Conservation (phyloP, 441 rosid species). For the Populus trichocarpa region DNA sequence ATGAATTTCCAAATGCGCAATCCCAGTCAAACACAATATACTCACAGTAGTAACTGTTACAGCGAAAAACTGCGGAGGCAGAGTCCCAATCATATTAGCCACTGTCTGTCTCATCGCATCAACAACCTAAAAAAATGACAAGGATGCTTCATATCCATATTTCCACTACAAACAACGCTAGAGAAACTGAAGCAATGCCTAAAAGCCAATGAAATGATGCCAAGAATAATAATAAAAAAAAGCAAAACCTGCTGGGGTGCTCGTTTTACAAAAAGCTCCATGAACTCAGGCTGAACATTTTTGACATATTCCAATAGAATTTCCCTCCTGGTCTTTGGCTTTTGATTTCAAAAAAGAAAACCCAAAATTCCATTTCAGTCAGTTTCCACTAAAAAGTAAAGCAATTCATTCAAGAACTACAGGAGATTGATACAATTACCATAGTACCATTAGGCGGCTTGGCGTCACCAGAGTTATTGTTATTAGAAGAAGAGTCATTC, state of each 20-base stretch:
- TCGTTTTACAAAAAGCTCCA: constrained; percentile 86
- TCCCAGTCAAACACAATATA: constrained; percentile 10
- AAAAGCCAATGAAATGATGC: background rate
- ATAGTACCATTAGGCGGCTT: constrained; percentile 57
- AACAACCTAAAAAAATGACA: constrained; percentile 50
- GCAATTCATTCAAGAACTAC: background rate
- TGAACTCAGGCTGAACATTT: constrained; percentile 91
- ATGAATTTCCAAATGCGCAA: background rate
- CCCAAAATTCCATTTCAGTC: constrained; percentile 17
- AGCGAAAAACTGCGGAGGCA: constrained; percentile 83
- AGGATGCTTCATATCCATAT: background rate
- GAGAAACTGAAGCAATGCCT: background rate
- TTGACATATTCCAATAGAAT: constrained; percentile 89
- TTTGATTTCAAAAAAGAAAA: constrained; percentile 14
- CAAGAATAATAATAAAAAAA: background rate
- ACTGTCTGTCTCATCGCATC: constrained; percentile 96
- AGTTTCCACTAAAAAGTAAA: background rate
- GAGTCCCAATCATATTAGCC: constrained; percentile 88
- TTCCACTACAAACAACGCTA: constrained; percentile 1
- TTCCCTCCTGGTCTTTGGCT: constrained; percentile 75
- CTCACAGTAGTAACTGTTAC: constrained; percentile 86
- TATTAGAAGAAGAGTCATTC: constrained; percentile 31
- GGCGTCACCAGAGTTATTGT: constrained; percentile 45
- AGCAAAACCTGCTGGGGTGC: constrained; percentile 77
- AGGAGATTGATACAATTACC: constrained; percentile 34